Base-by-base conservation (phyloP, 345 rosid species). In the Aquilaria malaccensis region DNA sequence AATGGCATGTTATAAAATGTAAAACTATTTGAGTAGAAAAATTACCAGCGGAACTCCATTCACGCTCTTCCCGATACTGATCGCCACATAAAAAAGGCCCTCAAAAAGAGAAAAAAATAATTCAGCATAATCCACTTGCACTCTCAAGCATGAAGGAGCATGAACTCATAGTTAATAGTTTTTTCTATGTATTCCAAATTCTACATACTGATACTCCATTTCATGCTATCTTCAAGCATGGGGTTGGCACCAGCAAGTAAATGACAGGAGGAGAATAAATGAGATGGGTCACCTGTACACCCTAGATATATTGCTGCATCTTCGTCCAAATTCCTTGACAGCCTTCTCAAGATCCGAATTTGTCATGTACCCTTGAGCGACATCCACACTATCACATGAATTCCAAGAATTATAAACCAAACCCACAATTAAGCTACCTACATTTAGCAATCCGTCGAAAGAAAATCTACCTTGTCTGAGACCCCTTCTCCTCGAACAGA, bases 31-130 rank as follows among this genome's bases (percentile, higher is more conserved):
- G 2, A 64, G 67, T 30, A 47, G 62, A 68, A 46, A 33, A 15
- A 69, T 77, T 94, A 94, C 99, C 97, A 94, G 76, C 33, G 95
- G 90, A 70, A 94, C 79, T 71, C 96, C 97, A 76, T 76, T 75
- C 58, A 88, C 92, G 81, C 99, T 94, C 74, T 81, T 73, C 31
- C 99, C 99, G 55, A 94, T 83, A 79, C 99, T 94, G 90, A 85
- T 72, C 37, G 71, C 55, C 70, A 69, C 75, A 72, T 74, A 72
- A 72, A 78, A 70, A 70, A 76, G 58, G 74, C 95, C 91, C 96
- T 87, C 97, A 72, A 84, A 77, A 88, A 84, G 94, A 89, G 83
- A 82, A 84, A 68, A 62, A 74, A 70, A 79, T 62, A 58, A 79
- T 74, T 89, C 82, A 92, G 87, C 76, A 78, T 52, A 68, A 76